phyloP scores from a whole-genome alignment of 345 rosid genomes.

The Cardiospermum halicacabum region DNA sequence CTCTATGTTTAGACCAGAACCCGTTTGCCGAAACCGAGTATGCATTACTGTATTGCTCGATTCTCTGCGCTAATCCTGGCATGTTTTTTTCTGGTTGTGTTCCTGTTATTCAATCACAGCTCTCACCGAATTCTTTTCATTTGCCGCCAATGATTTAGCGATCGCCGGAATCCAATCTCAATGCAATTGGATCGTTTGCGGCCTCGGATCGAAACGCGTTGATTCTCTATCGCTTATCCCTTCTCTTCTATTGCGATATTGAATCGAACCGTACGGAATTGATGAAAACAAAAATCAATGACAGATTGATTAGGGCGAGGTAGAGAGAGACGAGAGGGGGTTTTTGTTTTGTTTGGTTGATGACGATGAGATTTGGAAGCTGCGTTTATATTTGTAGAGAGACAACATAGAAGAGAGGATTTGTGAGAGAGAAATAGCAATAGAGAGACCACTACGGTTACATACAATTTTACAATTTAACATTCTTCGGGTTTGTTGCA shows the following conservation, averaged over 20 bases:
- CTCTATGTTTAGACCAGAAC: slow-evolving; percentile 70
- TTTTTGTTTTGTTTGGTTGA: slow-evolving; percentile 8
- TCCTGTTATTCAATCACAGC: slow-evolving; percentile 16
- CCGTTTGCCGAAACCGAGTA: slow-evolving; percentile 37
- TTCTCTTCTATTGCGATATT: neutral
- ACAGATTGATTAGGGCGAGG: neutral
- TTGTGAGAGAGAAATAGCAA: neutral
- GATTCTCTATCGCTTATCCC: neutral
- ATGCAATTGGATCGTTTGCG: neutral
- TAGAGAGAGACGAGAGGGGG: neutral
- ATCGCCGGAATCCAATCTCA: slow-evolving; percentile 5
- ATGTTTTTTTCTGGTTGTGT: slow-evolving; percentile 27
- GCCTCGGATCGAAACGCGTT: neutral
- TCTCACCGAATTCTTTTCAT: slow-evolving; percentile 8
- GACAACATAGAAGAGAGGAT: neutral
- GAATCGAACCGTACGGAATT: neutral
- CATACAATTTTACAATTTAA: neutral
- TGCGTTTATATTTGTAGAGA: slow-evolving; percentile 20
- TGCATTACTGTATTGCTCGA: slow-evolving; percentile 54
- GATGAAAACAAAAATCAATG: slow-evolving; percentile 8
- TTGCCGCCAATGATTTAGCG: neutral
- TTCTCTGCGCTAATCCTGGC: slow-evolving; percentile 77
- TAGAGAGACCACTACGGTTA: too few species aligned
- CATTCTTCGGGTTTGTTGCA: neutral
- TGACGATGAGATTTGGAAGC: slow-evolving; percentile 36